Evolutionary conservation across 2,329 filamentous ascomycete species (phyloP), one percentile per base, ranked within the genome.

Genomic region (Talaromyces sp.): DNA sequence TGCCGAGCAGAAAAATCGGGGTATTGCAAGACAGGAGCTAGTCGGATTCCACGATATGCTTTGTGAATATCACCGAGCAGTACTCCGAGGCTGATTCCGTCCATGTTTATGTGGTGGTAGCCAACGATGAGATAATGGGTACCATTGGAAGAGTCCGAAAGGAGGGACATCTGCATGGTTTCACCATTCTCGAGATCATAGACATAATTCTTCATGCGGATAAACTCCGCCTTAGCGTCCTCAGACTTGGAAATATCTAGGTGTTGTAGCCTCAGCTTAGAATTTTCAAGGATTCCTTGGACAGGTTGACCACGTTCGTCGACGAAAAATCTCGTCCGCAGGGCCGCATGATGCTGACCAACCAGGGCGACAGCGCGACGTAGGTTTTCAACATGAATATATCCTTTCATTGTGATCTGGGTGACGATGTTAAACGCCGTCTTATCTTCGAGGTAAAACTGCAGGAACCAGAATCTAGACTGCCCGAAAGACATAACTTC

Each of bases 81-180:
- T 3, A 80, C 58, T 3, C 75, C 58, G 1, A 71, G 69, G 43
- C 76, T 76, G 35, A 73, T 53, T 2, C 75, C 78, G 58, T 83
- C 80, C 67, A 81, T 71, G 41, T 68, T 62, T 31, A 82, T 80
- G 61, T 81, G 79, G 56, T 81, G 79, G 45, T 69, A 70, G 0
- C 65, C 64, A 13, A 82, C 21, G 0, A 83, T 19, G 5, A 81
- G 61, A 57, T 65, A 74, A 60, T 79, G 73, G n/a, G n/a, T n/a
- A n/a, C n/a, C n/a, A n/a, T n/a, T n/a, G n/a, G n/a, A n/a, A n/a
- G n/a, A n/a, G n/a, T n/a, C n/a, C n/a, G n/a, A n/a, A n/a, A n/a
- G n/a, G n/a, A n/a, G n/a, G n/a, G n/a, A n/a, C n/a, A n/a, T n/a
- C n/a, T n/a, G n/a, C n/a, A n/a, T n/a, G n/a, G n/a, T n/a, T n/a